A percentile compares a stretch with the other conserved stretches of the same genome.
Evolutionary conservation across 2,329 filamentous ascomycete genomes (phyloP).

Genomic region (Venturia pyrina): DNA sequence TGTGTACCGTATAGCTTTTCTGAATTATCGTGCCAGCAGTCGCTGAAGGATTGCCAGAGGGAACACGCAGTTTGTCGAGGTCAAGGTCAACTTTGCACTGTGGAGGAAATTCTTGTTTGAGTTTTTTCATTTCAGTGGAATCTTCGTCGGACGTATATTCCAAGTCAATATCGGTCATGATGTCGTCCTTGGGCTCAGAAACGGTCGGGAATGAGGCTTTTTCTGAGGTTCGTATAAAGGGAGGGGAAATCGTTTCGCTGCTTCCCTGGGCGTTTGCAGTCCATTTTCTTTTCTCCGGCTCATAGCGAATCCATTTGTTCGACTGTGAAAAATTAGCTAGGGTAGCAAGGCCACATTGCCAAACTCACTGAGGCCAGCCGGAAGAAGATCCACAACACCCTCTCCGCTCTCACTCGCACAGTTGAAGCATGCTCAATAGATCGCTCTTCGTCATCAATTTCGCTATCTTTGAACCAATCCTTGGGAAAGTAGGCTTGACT

Average conservation of each 20-base stretch:
- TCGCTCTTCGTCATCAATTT: constrained; percentile 55
- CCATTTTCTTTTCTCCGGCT: neutral
- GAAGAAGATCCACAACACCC: constrained; percentile 1
- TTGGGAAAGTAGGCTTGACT: constrained; percentile 47
- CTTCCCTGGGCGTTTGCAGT: neutral
- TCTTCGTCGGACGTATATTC: neutral
- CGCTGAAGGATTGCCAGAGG: neutral
- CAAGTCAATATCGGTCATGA: neutral
- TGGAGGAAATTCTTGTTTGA: neutral
- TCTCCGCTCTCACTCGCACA: neutral
- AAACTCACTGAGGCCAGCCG: constrained; percentile 3
- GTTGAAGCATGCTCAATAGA: constrained; percentile 45
- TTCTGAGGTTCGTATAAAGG: neutral
- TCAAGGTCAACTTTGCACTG: no score
- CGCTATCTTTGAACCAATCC: constrained; percentile 48
- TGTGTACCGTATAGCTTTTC: neutral
- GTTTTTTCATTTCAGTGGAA: neutral
- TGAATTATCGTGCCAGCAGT: neutral
- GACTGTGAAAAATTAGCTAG: neutral
- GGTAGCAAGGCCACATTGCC: no score
- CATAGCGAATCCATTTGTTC: neutral
- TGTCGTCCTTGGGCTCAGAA: neutral
- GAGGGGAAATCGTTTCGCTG: neutral
- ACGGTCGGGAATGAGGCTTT: neutral
- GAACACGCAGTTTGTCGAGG: neutral